Conservation (phyloP, 441 rosid species). For the Adansonia gregorii region DNA sequence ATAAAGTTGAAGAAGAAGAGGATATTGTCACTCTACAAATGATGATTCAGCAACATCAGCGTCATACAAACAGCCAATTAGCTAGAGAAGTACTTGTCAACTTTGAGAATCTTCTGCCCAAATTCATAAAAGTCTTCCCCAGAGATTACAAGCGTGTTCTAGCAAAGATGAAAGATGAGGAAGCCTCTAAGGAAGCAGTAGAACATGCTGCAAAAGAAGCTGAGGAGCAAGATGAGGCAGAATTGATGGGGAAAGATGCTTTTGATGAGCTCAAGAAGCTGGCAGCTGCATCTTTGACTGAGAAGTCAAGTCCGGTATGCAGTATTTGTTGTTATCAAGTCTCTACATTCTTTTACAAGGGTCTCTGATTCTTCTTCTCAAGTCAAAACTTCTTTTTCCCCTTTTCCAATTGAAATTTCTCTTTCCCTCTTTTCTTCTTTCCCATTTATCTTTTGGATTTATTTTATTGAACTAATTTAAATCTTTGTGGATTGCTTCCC, state of each 20-base stretch:
- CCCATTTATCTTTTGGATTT: neutral
- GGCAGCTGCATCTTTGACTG: conserved; percentile 67
- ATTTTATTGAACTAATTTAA: neutral
- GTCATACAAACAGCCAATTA: conserved; percentile 87
- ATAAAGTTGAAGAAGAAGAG: conserved; percentile 90
- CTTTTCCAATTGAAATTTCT: neutral
- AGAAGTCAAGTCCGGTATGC: conserved; percentile 50
- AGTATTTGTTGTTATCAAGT: conserved; percentile 2
- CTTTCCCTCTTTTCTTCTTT: neutral
- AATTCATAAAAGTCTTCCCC: conserved; percentile 93
- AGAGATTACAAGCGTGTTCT: conserved; percentile 96
- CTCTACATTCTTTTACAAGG: neutral
- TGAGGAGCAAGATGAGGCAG: conserved; percentile 63
- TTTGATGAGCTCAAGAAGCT: conserved; percentile 91
- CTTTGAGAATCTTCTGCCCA: conserved; percentile 76
- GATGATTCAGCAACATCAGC: conserved; percentile 99
- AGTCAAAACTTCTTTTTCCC: neutral
- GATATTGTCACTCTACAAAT: conserved; percentile 83
- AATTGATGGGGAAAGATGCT: conserved; percentile 69
- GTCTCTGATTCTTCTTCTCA: neutral
- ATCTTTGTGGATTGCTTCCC: neutral
- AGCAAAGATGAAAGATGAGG: conserved; percentile 69
- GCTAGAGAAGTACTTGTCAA: conserved; percentile 88
- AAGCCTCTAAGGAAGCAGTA: conserved; percentile 46
- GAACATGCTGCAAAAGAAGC: conserved; percentile 53